phyloP scores from a whole-genome alignment of 176 grass and related monocot genomes.

The Ampelocalamus luodianensis region DNA sequence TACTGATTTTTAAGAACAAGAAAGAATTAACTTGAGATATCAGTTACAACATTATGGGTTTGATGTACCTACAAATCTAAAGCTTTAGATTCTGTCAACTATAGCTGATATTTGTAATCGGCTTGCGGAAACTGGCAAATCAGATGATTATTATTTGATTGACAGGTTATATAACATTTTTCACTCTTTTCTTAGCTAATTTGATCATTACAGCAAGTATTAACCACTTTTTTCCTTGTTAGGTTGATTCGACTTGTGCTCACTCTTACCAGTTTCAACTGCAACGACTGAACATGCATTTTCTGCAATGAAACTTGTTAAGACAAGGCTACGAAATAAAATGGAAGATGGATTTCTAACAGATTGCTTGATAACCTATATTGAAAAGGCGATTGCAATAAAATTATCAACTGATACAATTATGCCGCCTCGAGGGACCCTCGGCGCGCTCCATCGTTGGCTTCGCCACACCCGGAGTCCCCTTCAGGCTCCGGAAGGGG shows the following conservation, averaged over 20 bases:
- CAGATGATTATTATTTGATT: not conserved
- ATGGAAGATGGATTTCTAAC: not conserved
- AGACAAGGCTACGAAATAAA: not conserved
- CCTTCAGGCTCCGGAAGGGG: too few relatives aligned
- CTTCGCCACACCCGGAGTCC: too few relatives aligned
- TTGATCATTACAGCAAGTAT: too few relatives aligned
- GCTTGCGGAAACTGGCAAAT: not conserved
- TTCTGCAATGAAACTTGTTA: not conserved
- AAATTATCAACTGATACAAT: not conserved
- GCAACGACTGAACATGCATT: not conserved
- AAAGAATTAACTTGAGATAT: not conserved
- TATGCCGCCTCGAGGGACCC: too few relatives aligned
- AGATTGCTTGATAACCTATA: not conserved
- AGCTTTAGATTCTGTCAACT: not conserved
- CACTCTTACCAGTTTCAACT: not conserved
- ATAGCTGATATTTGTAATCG: not conserved
- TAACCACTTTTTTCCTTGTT: not conserved
- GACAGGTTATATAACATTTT: not conserved
- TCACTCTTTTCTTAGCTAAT: not conserved
- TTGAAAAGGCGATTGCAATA: not conserved
- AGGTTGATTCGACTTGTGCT: not conserved
- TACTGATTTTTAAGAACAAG: not conserved
- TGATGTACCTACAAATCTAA: not conserved
- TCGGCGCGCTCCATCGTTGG: too few relatives aligned
- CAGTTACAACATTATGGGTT: not conserved